Percentiles rank a stretch among this genome's conserved stretches.
Evolutionary conservation across 2,329 filamentous ascomycete species (phyloP).

Genomic region (Phoma sp.): DNA sequence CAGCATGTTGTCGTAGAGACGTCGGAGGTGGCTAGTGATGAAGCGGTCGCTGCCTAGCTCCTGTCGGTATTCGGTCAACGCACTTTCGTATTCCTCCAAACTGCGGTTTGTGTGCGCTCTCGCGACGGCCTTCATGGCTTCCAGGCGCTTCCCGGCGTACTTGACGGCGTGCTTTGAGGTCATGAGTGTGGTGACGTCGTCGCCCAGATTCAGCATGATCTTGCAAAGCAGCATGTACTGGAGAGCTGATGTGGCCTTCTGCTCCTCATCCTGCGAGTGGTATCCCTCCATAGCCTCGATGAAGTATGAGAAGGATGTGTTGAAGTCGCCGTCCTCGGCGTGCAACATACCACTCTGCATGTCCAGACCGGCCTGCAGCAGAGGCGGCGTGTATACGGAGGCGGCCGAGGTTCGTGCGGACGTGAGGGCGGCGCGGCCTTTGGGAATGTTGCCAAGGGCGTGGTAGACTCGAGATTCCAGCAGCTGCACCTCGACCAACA

Average conservation of each 20-base stretch:
- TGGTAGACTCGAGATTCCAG: conserved; percentile 98
- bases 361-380: conserved; percentile 93
- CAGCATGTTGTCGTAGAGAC: conserved; percentile 96
- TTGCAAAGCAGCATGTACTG: conserved; percentile 99
- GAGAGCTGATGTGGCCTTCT: conserved; percentile 91
- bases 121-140: conserved; percentile 99
- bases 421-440: conserved; percentile 92
- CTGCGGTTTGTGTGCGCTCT: conserved; percentile 94
- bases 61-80: conserved; percentile 86
- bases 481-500: conserved; percentile 96
- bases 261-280: conserved; percentile 85
- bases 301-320: conserved; percentile 98
- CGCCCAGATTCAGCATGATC: conserved; percentile 96
- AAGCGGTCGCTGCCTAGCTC: conserved; percentile 94
- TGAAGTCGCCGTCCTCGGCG: conserved; percentile 98
- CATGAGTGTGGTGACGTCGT: conserved; percentile 96
- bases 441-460: conserved; percentile 93
- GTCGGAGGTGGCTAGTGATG: conserved; percentile 94
- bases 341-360: conserved; percentile 99
- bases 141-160: conserved; percentile 92
- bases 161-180: conserved; percentile 95
- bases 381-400: conserved; percentile 93
- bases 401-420: conserved; percentile 93
- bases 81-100: conserved; percentile 94
- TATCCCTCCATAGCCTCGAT: conserved; percentile 98